These are phyloP conservation scores for Hibiscus syriacus DNA, from an alignment of 345 rosid genomes.

Conservation along the genomic window DNA sequence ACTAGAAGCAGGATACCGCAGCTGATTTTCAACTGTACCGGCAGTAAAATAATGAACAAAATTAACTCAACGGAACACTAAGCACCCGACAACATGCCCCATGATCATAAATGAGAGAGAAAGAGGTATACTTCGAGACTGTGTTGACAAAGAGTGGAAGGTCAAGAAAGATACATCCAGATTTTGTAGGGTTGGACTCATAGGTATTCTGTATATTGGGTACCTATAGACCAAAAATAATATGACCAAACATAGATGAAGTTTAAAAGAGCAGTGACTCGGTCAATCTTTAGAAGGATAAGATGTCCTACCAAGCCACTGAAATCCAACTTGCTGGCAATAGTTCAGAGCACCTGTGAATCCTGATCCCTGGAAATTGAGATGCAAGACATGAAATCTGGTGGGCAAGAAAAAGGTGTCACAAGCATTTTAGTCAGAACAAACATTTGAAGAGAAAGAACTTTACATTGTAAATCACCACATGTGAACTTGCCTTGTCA, in stretches of 20 bases:
- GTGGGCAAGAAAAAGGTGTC: background rate
- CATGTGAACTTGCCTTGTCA: conserved; percentile 38
- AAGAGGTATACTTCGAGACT: conserved; percentile 33
- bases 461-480: background rate
- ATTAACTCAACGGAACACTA: background rate
- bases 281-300: background rate
- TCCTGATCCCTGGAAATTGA: conserved; percentile 52
- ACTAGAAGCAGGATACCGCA: conserved; percentile 16
- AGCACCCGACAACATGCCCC: background rate
- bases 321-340: conserved; percentile 72
- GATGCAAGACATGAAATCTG: conserved; percentile 52
- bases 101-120: background rate
- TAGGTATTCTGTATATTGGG: conserved; percentile 81
- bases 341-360: conserved; percentile 64
- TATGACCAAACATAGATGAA: conserved; percentile 1
- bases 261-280: background rate
- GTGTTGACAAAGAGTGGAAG: conserved; percentile 63
- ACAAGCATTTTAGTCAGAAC: conserved; percentile 8
- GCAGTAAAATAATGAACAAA: background rate
- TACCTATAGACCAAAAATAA: conserved; percentile 41
- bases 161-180: conserved; percentile 75
- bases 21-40: conserved; percentile 29
- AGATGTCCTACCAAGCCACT: conserved; percentile 63
- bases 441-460: background rate
- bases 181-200: conserved; percentile 62